Base-by-base conservation (phyloP, 1,284 basidiomycete genomes). In the Lignosus rhinocerotis region DNA sequence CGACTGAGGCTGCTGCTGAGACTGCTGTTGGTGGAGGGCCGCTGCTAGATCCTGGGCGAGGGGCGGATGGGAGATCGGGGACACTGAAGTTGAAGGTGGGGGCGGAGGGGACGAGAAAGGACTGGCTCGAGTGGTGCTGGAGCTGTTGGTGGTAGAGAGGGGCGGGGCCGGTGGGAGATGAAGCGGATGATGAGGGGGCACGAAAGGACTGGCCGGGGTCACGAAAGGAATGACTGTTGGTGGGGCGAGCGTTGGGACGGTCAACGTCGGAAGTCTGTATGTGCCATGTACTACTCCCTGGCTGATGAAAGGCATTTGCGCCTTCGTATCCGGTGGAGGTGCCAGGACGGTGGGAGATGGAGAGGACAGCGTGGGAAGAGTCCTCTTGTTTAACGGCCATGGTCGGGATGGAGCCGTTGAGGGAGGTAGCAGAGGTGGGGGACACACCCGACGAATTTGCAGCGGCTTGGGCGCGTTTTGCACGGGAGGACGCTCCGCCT, bases 311-410 rank as follows among this genome's bases (percentile, higher is more conserved):
- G 59, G 76, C 64, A 55, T 71, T 72, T 67, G 67, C 71, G 62
- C 80, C 83, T 65, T 88, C 86, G 74, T 88, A 88, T n/a, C 87
- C 86, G 7, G 84, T 83, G 72, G 79, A 84, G 7, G 85, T 87
- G 30, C 83, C 86, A 1, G 86, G 87, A 53, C 86, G 83, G 67
- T 79, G 80, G 58, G 81, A 73, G 51, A 81, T 72, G 55, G 75
- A 65, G 30, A 67, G 69, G 48, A 72, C 66, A 48, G 55, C 52
- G 55, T 51, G 48, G 61, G 63, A 51, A 61, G 61, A 48, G 66
- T 84, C 83, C 67, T 86, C 83, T 65, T 84, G 80, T 73, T 87
- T 86, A 71, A 86, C 74, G 36, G 74, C 67, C 67, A 69, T 66
- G 52, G 78, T 69, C 38, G 74, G 67, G n/a, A 67, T 63, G 60